Percentiles rank a stretch among this genome's conserved stretches.
Conservation (phyloP, 2,329 filamentous ascomycete genomes). For the Trichoderma arundinaceum region DNA sequence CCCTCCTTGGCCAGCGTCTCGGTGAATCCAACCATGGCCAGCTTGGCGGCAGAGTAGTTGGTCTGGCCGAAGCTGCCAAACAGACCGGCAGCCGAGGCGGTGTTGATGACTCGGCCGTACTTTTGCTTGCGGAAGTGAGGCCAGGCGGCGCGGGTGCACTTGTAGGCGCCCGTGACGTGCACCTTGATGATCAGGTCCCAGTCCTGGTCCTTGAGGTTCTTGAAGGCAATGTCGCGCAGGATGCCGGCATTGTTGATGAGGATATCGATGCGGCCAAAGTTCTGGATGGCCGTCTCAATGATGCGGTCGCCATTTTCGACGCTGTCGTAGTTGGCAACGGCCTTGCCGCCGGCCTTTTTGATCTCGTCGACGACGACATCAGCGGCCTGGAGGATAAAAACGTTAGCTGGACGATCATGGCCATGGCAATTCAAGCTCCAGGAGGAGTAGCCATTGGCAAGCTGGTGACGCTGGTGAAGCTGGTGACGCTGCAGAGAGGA, state of each 20-base stretch:
- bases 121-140: conserved; percentile 98
- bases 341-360: conserved; percentile 87
- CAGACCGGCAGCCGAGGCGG: conserved; percentile 90
- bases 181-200: conserved; percentile 96
- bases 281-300: conserved; percentile 83
- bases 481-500: neutral
- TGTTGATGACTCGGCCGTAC: conserved; percentile 96
- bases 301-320: conserved; percentile 94
- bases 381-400: conserved; percentile 63
- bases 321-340: conserved; percentile 95
- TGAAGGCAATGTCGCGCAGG: conserved; percentile 92
- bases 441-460: too few species aligned
- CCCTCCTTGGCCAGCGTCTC: conserved; percentile 98
- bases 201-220: conserved; percentile 96
- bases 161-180: conserved; percentile 92
- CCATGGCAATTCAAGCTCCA: neutral
- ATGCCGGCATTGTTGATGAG: conserved; percentile 99
- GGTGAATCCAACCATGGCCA: conserved; percentile 94
- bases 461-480: neutral
- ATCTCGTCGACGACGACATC: conserved; percentile 85
- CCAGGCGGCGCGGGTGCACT: conserved; percentile 94
- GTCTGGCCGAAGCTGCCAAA: conserved; percentile 95
- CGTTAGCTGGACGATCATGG: neutral
- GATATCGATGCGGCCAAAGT: conserved; percentile 86
- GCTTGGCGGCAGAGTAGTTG: conserved; percentile 97